Base-by-base conservation (phyloP, 208 protist genomes). In the Polymyxa betae region DNA sequence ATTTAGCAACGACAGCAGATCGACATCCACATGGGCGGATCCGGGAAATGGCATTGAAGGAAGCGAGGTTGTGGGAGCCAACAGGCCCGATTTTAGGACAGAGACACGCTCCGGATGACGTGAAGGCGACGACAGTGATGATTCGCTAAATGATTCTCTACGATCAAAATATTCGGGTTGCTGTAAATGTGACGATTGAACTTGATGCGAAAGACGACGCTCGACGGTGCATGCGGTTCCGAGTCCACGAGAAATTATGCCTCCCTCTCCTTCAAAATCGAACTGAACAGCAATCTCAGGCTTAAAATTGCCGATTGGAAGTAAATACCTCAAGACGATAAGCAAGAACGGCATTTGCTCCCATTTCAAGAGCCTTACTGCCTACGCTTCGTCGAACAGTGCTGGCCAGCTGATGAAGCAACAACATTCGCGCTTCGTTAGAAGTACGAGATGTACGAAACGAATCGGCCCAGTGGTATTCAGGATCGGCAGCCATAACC, bases 401-500 rank as follows among this genome's bases (percentile, higher is more conserved):
- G 68, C 94, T 93, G 10, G 93, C 90, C 40, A 96, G 87, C 54
- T 91, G 46, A 29, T 92, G 92, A 43, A 96, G 93, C 38, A 95
- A 68, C 41, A 82, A 35, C 90, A 95, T 93, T 60, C 95, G 92
- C 93, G 35, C n/a, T 35, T 95, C 93, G 89, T 96, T 96, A 64
- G 94, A 95, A 16, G 91, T 89, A 38, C 95, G 90, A 0, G 93
- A 92, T 45, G 93, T 92, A 60, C 94, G 88, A 38, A 96, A 94
- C 5, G 64, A 94, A 54, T 96, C 95, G 29, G 72, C 91, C 94
- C 94, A 96, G 88, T 96, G 93, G 91, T 95, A 94, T 44, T 96
- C 95, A 16, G 95, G 95, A 91, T 96, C 95, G 88, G 94, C 94
- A 38, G 95, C 93, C 38, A 95, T 93, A 35, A 96, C 89, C 0